phyloP scores from a whole-genome alignment of 345 rosid genomes.

The Pistacia vera region DNA sequence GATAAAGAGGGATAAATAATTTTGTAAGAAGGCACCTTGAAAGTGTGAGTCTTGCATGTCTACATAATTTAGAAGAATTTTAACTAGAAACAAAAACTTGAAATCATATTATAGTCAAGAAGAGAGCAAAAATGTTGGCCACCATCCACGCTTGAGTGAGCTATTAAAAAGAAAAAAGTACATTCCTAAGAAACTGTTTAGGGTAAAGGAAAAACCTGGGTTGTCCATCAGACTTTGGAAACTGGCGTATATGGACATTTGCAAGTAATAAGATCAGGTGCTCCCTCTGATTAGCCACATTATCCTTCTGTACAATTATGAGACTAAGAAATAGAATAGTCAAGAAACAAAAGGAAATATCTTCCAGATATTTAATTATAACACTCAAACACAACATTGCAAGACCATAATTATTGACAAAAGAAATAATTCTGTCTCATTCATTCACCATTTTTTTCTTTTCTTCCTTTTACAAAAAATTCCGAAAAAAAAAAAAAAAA shows the following conservation, averaged over 20 bases:
- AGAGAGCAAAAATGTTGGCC: not conserved
- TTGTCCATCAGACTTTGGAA: constrained; percentile 97
- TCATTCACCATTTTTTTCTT: constrained; percentile 35
- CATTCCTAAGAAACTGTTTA: not conserved
- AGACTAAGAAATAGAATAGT: constrained; percentile 10
- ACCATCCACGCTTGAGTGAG: not conserved
- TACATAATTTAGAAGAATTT: not conserved
- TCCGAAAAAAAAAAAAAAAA: too few species aligned
- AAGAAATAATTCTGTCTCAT: not conserved
- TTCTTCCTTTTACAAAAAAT: too few species aligned
- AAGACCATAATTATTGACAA: not conserved
- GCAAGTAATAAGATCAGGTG: constrained; percentile 94
- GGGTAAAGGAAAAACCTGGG: constrained; percentile 68
- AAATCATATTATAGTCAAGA: not conserved
- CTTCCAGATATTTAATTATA: constrained; percentile 1
- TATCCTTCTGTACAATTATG: constrained; percentile 72
- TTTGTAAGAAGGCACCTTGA: not conserved
- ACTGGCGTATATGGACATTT: constrained; percentile 92
- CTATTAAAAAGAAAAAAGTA: not conserved
- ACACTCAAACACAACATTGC: not conserved
- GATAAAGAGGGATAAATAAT: not conserved
- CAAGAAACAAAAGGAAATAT: constrained; percentile 10
- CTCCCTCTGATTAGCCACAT: constrained; percentile 98
- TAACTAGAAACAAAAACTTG: not conserved
- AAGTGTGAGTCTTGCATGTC: not conserved